A percentile compares a stretch with the other conserved stretches of the same genome.
phyloP scores from a whole-genome alignment of 306 rosid species.

The Malus sylvestris region DNA sequence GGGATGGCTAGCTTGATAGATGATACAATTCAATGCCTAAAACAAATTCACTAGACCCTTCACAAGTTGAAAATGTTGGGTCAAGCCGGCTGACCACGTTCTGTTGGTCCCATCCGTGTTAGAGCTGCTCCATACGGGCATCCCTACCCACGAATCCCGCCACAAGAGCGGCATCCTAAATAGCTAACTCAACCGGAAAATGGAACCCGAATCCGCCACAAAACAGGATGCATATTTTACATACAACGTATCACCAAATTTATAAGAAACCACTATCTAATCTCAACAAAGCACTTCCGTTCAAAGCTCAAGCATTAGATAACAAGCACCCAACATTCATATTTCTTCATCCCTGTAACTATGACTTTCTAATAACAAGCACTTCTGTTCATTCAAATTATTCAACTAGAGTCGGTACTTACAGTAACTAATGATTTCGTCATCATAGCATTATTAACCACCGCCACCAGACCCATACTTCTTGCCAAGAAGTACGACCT shows the following conservation, averaged over 20 bases:
- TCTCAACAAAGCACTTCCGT: constrained; percentile 5
- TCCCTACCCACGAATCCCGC: no score
- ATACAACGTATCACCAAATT: not conserved
- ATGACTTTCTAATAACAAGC: constrained; percentile 15
- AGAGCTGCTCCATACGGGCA: not conserved
- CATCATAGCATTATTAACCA: constrained; percentile 42
- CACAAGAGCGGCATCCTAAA: not conserved
- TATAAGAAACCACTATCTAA: not conserved
- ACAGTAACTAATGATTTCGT: constrained; percentile 16
- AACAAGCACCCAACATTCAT: constrained; percentile 17
- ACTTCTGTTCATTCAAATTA: constrained; percentile 24
- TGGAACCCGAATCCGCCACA: not conserved
- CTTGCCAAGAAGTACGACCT: constrained; percentile 73
- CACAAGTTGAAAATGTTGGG: no score
- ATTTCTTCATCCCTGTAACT: constrained; percentile 9
- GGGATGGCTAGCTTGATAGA: no score
- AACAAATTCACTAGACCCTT: no score
- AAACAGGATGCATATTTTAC: not conserved
- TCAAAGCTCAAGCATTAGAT: constrained; percentile 3
- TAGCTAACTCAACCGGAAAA: not conserved
- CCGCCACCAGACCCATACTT: constrained; percentile 91
- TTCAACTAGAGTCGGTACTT: constrained; percentile 20
- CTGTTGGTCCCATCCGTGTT: no score
- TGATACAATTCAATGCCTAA: no score
- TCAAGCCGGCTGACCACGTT: no score